Evolutionary conservation across 345 rosid genomes (phyloP).

Genomic region (Sisymbrium altissimum): DNA sequence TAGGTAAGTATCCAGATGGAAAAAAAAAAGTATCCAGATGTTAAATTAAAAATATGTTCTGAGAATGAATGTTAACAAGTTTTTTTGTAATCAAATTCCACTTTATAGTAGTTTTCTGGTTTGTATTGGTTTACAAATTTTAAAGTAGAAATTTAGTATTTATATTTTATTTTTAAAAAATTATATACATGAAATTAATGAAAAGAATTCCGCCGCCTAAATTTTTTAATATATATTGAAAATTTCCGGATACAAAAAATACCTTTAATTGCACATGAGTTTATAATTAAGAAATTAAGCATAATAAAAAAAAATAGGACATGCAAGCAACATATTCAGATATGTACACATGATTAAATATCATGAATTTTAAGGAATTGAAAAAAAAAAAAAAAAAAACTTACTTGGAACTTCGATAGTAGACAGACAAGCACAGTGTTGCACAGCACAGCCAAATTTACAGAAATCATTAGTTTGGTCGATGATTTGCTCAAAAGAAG

Average conservation of each 20-base stretch:
- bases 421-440: not conserved
- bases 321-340: not conserved
- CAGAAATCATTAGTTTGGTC: conserved; percentile 5
- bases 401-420: not conserved
- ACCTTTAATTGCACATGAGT: not conserved
- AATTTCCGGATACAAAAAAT: not conserved
- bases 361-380: not conserved
- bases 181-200: not conserved
- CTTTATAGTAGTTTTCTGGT: not conserved
- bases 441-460: conserved; percentile 1
- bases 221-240: not conserved
- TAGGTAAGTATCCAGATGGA: no score
- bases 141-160: not conserved
- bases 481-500: not conserved
- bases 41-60: not conserved
- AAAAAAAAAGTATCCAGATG: no score
- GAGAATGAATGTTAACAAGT: not conserved
- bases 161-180: not conserved
- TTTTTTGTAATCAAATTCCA: not conserved
- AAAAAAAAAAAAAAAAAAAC: not conserved
- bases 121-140: not conserved
- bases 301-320: no score
- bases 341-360: not conserved
- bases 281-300: not conserved
- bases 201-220: not conserved